Base-by-base conservation (phyloP, 2,329 filamentous ascomycete species). In the Cladophialophora carrionii region DNA sequence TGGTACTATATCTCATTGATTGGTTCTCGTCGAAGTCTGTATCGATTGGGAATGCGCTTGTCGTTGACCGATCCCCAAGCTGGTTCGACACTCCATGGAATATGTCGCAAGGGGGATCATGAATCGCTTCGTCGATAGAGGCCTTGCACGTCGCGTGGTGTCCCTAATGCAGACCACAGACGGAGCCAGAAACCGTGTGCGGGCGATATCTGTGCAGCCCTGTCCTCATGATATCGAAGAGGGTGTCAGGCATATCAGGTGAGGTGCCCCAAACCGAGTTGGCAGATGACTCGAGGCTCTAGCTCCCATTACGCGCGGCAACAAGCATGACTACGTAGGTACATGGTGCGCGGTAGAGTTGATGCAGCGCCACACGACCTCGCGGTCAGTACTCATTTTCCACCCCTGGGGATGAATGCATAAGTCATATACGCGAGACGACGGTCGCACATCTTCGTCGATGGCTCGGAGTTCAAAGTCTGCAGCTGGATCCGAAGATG, bases 1-100 rank as follows among this genome's bases (percentile, higher is more conserved):
- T 56, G 12, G 64, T 64, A 34, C 59, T 64, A 61, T 66, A 62
- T 29, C 51, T 66, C 67, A 68, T 68, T 24, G 48, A 43, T 53
- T n/a, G 17, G 29, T n/a, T 14, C 22, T 41, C 26, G 29, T 53
- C 29, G 32, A 41, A 43, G 22, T 60, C 6, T 53, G 8, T 32
- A 10, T 29, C 14, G 51, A 53, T 53, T 53, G 57, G n/a, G 10
- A 14, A 32, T 3, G 8, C 37, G 6, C 7, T 43, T 43, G 37
- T 43, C 17, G 37, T 43, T 43, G 37, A 20, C 17, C 37, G n/a
- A 8, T 17, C 17, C 5, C 37, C 3, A 43, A 17, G 26, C 14
- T 43, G 37, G 37, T 17, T 43, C 37, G 2, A 14, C 37, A n/a
- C 37, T 43, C 17, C n/a, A 6, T 43, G 37, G 37, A 43, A 43